A percentile compares a stretch with the other conserved stretches of the same genome.
Evolutionary conservation across 306 rosid genomes (phyloP).

Genomic region (Vigna radiata): DNA sequence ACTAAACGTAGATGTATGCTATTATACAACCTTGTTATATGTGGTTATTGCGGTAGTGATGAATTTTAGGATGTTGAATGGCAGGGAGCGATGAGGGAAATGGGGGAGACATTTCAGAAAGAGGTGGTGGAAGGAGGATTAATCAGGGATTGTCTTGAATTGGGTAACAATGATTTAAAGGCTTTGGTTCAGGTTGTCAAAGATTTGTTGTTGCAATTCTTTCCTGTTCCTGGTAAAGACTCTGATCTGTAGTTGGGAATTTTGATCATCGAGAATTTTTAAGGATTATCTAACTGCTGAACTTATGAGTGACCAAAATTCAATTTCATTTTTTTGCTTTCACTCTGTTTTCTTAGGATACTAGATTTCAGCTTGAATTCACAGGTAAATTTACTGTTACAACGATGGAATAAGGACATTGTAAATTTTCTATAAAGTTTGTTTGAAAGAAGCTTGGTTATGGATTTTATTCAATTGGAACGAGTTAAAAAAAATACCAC

Average conservation of each 20-base stretch:
- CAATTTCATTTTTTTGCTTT: constrained; percentile 7
- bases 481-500: background rate
- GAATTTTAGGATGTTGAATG: constrained; percentile 17
- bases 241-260: constrained; percentile 46
- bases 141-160: constrained; percentile 76
- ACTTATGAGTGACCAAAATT: background rate
- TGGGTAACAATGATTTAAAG: constrained; percentile 72
- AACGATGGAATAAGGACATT: background rate
- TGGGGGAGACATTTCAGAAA: constrained; percentile 61
- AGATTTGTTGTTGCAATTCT: constrained; percentile 62
- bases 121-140: constrained; percentile 82
- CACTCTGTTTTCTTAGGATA: constrained; percentile 21
- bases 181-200: constrained; percentile 62
- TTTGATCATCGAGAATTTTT: background rate
- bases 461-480: background rate
- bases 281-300: background rate
- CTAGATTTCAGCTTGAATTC: background rate
- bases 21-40: background rate
- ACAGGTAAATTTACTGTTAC: background rate
- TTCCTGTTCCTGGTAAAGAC: constrained; percentile 25
- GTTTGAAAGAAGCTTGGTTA: background rate
- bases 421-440: background rate
- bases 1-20: background rate
- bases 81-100: constrained; percentile 65
- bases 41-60: background rate